Percentiles rank a stretch among this genome's conserved stretches.
phyloP scores from a whole-genome alignment of 192 early-diverging fungal species.

The Coemansia javaensis region DNA sequence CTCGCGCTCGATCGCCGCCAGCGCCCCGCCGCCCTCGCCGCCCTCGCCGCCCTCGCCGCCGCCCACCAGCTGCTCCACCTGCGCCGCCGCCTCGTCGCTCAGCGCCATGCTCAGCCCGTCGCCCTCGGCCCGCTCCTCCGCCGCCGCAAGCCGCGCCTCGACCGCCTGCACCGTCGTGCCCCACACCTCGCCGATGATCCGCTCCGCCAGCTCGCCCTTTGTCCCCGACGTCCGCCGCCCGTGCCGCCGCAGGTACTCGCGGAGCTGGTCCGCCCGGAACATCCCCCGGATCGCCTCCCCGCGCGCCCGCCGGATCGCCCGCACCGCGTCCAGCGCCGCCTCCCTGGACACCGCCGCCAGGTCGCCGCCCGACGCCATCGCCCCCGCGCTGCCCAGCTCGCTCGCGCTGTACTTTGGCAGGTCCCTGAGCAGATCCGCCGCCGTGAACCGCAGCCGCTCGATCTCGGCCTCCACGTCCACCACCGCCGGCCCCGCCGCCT shows the following conservation, averaged over 20 bases:
- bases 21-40: background rate
- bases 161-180: conserved; percentile 17
- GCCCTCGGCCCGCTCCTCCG: background rate
- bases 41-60: too few species aligned
- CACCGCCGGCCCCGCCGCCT: background rate
- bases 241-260: conserved; percentile 20
- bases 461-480: conserved; percentile 14
- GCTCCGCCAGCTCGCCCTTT: conserved; percentile 16
- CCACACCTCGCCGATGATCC: conserved; percentile 38
- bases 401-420: conserved; percentile 16
- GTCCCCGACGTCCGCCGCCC: conserved; percentile 2
- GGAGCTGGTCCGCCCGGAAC: conserved; percentile 24
- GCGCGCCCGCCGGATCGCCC: conserved; percentile 10
- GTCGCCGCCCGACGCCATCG: background rate
- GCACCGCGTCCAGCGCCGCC: background rate
- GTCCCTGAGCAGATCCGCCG: conserved; percentile 13
- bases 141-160: conserved; percentile 5
- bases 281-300: conserved; percentile 1
- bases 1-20: conserved; percentile 15
- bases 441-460: conserved; percentile 26
- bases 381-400: background rate
- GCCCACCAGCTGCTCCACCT: too few species aligned
- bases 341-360: conserved; percentile 6
- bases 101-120: conserved; percentile 25
- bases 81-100: conserved; percentile 3